These are phyloP conservation scores for Blepharisma undulans DNA, from an alignment of 169 alveolate genomes.

Conservation along the genomic window DNA sequence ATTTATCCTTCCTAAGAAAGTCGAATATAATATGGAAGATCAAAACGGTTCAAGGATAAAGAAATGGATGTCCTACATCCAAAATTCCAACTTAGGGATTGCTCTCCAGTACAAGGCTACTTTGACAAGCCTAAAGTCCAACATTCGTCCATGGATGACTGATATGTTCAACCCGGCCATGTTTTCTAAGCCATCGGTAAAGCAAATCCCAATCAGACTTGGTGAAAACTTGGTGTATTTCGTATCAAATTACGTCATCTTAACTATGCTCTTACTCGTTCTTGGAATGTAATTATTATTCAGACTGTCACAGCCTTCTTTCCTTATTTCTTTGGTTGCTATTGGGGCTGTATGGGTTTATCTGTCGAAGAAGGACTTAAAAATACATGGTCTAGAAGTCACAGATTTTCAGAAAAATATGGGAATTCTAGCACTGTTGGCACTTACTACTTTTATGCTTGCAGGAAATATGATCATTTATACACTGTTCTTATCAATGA, in stretches of 20 bases:
- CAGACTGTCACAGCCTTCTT: slow-evolving; percentile 29
- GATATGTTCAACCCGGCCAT: background rate
- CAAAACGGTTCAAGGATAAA: background rate
- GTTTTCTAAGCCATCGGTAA: slow-evolving; percentile 16
- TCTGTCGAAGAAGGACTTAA: slow-evolving; percentile 9
- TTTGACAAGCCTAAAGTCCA: background rate
- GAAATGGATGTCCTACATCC: background rate
- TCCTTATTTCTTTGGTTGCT: background rate
- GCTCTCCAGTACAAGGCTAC: background rate
- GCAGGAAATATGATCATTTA: background rate
- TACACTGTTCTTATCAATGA: background rate
- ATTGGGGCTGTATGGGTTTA: slow-evolving; percentile 21
- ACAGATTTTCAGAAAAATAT: slow-evolving; percentile 27
- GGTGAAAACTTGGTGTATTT: slow-evolving; percentile 10
- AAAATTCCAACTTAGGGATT: background rate
- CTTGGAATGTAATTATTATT: slow-evolving; percentile 20
- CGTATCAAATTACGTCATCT: slow-evolving; percentile 6
- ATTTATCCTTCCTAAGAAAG: background rate
- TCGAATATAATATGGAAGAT: background rate
- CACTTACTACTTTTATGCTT: background rate
- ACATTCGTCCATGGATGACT: slow-evolving; percentile 21
- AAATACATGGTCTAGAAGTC: slow-evolving; percentile 1
- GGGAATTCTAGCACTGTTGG: background rate
- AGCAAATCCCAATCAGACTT: background rate
- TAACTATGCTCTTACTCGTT: background rate